Conservation (phyloP, 441 rosid species). For the Aquilaria agallochum region DNA sequence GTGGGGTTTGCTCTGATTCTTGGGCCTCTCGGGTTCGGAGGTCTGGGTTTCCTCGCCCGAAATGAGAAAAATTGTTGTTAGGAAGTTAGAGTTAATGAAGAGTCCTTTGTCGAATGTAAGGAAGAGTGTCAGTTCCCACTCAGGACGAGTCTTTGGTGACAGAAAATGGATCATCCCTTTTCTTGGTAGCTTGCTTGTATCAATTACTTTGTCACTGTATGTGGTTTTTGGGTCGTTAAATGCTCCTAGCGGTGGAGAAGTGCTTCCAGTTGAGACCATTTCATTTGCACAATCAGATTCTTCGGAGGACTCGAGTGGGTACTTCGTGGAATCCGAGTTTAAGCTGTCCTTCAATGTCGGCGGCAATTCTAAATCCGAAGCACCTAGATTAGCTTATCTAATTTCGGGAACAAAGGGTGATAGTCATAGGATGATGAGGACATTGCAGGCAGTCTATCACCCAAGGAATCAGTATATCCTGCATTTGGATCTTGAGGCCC, state of each 20-base stretch:
- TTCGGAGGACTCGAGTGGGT: slow-evolving; percentile 57
- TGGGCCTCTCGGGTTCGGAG: slow-evolving; percentile 12
- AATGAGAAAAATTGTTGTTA: slow-evolving; percentile 43
- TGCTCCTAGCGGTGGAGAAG: slow-evolving; percentile 44
- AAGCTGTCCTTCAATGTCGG: slow-evolving; percentile 31
- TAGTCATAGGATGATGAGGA: slow-evolving; percentile 88
- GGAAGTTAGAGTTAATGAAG: slow-evolving; percentile 41
- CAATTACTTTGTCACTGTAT: slow-evolving; percentile 55
- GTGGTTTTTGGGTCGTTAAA: slow-evolving; percentile 38
- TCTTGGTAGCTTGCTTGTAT: slow-evolving; percentile 72
- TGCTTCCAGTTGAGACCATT: slow-evolving; percentile 40
- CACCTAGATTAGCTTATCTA: slow-evolving; percentile 87
- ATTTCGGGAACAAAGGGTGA: slow-evolving; percentile 97
- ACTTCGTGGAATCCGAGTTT: slow-evolving; percentile 71
- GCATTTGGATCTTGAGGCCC: slow-evolving; percentile 96
- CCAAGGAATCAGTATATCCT: slow-evolving; percentile 95
- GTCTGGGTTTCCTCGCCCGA: slow-evolving; percentile 13
- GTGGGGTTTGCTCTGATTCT: slow-evolving; percentile 20
- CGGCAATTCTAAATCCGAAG: slow-evolving; percentile 27
- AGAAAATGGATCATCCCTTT: slow-evolving; percentile 87
- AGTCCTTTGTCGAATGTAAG: slow-evolving; percentile 47
- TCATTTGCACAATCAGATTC: slow-evolving; percentile 42
- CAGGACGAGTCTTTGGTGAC: slow-evolving; percentile 70
- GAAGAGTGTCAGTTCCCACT: slow-evolving; percentile 52
- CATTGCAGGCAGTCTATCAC: slow-evolving; percentile 94